A percentile compares a stretch with the other conserved stretches of the same genome.
These are phyloP conservation scores for Biscogniauxia sp. DNA, from an alignment of 2,329 filamentous ascomycete species.

Conservation along the genomic window DNA sequence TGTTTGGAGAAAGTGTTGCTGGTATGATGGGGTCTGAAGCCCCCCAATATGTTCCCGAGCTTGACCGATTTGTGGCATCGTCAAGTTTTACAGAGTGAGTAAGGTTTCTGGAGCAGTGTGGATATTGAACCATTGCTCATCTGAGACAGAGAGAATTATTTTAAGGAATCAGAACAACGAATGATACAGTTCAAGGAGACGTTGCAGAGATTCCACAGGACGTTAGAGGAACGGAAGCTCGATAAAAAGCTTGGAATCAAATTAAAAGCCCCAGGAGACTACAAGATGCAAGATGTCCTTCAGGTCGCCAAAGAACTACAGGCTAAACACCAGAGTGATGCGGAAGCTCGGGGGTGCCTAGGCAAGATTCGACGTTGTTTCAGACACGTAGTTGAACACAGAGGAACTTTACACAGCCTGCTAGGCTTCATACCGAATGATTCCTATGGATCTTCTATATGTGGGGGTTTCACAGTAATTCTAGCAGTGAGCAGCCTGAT, in stretches of 20 bases:
- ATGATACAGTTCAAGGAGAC: slow-evolving; percentile 13
- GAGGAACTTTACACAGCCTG: slow-evolving; percentile 13
- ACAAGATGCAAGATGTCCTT: slow-evolving; percentile 17
- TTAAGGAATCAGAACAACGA: slow-evolving; percentile 13
- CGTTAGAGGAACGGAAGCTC: slow-evolving; percentile 13
- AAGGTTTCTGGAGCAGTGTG: slow-evolving; percentile 2
- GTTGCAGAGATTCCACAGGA: slow-evolving; percentile 11
- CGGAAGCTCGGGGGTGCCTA: slow-evolving; percentile 10
- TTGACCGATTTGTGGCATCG: slow-evolving; percentile 8
- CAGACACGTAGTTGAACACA: slow-evolving; percentile 6
- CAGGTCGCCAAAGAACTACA: slow-evolving; percentile 14
- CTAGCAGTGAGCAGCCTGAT: slow-evolving; percentile 8
- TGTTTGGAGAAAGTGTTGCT: slow-evolving; percentile 12
- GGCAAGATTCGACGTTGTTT: slow-evolving; percentile 15
- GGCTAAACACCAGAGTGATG: slow-evolving; percentile 7
- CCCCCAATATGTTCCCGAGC: slow-evolving; percentile 13
- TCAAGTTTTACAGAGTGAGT: slow-evolving; percentile 6
- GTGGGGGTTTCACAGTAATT: slow-evolving; percentile 18
- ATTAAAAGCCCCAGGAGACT: slow-evolving; percentile 12
- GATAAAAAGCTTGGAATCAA: slow-evolving; percentile 13
- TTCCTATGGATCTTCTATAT: slow-evolving; percentile 15
- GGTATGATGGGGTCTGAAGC: slow-evolving; percentile 6
- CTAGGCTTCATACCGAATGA: slow-evolving; percentile 17
- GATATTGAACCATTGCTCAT: background rate
- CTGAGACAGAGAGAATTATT: slow-evolving; percentile 8